These are phyloP conservation scores for Penicillium flavigenum DNA, from an alignment of 495 filamentous ascomycete species.

Conservation along the genomic window DNA sequence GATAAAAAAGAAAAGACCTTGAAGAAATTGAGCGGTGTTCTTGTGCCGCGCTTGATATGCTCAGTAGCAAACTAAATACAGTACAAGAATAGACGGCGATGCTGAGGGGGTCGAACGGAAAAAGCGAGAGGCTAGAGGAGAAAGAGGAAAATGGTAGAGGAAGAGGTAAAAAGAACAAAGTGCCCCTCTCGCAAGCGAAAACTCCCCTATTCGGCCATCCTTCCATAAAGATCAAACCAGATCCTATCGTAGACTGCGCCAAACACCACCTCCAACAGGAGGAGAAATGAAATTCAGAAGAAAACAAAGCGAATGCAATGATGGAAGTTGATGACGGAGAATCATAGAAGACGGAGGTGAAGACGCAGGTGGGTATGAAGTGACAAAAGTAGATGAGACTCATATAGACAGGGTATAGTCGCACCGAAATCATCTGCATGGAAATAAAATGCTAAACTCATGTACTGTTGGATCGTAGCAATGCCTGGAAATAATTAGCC, in stretches of 20 bases:
- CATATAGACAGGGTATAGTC: constrained; percentile 39
- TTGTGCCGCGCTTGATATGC: constrained; percentile 9
- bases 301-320: constrained; percentile 27
- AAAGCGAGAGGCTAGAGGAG: constrained; percentile 23
- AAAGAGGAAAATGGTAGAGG: constrained; percentile 9
- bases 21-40: constrained; percentile 6
- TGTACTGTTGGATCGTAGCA: constrained; percentile 46
- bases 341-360: constrained; percentile 1
- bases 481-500: constrained; percentile 28
- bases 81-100: constrained; percentile 21
- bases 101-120: constrained; percentile 5
- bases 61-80: constrained; percentile 26
- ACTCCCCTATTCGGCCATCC: constrained; percentile 29
- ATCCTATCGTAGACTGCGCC: constrained; percentile 25
- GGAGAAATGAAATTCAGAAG: constrained; percentile 4
- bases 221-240: constrained; percentile 24
- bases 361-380: constrained; percentile 24
- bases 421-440: constrained; percentile 26
- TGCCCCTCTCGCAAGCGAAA: constrained; percentile 24
- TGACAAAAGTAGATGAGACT: constrained; percentile 21
- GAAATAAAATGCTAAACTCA: constrained; percentile 26
- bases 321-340: constrained; percentile 12
- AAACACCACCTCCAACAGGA: constrained; percentile 21
- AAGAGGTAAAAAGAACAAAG: constrained; percentile 14
- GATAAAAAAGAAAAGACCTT: background rate